phyloP scores from a whole-genome alignment of 2,329 filamentous ascomycete species.

The Calonectria fujianensis region DNA sequence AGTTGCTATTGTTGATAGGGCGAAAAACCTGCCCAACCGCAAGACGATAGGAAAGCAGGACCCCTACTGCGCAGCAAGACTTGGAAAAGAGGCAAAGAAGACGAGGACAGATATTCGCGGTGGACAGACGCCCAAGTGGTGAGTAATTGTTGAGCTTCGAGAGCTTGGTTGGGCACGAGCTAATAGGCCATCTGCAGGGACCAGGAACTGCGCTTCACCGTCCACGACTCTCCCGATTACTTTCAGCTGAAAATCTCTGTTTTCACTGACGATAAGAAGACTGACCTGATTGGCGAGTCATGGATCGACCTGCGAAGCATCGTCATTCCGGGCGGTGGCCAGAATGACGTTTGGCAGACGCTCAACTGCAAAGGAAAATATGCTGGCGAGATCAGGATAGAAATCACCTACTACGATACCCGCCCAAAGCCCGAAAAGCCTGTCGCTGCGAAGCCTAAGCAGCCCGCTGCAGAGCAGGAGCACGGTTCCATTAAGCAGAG shows the following conservation, averaged over 20 bases:
- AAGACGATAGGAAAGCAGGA: conserved; percentile 99
- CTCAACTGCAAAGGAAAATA: conserved; percentile 95
- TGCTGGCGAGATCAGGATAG: conserved; percentile 93
- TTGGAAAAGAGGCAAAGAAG: conserved; percentile 98
- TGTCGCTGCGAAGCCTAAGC: conserved; percentile 70
- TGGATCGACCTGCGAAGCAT: conserved; percentile 91
- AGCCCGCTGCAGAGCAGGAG: conserved; percentile 61
- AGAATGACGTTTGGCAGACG: conserved; percentile 93
- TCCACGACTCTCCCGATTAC: conserved; percentile 98
- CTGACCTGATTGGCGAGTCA: conserved; percentile 94
- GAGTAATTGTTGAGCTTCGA: conserved; percentile 53
- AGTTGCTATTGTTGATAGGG: conserved; percentile 92
- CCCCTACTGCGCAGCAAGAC: conserved; percentile 93
- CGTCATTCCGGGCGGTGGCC: conserved; percentile 90
- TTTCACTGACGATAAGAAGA: conserved; percentile 99
- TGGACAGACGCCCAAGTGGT: conserved; percentile 97
- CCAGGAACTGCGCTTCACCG: conserved; percentile 95
- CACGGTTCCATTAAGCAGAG: conserved; percentile 67
- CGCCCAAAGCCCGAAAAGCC: conserved; percentile 87
- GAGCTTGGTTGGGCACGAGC: conserved; percentile 22
- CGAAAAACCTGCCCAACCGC: conserved; percentile 96
- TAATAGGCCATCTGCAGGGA: conserved; percentile 79
- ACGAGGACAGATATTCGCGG: conserved; percentile 95
- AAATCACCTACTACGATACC: conserved; percentile 96
- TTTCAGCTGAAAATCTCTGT: conserved; percentile 95